These are phyloP conservation scores for Avena eriantha DNA, from an alignment of 176 grass and related monocot genomes.

Conservation along the genomic window DNA sequence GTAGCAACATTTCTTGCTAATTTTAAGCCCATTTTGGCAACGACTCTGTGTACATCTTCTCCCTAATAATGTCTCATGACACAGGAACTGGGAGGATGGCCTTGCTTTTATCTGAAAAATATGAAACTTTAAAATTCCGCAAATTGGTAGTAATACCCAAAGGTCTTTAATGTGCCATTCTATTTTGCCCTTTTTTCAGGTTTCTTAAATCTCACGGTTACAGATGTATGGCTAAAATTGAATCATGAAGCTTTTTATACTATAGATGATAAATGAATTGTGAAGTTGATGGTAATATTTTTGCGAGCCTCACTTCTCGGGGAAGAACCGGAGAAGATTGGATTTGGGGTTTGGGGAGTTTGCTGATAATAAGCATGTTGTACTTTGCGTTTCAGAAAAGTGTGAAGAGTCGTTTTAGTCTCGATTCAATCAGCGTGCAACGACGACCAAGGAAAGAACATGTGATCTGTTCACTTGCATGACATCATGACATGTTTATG, in stretches of 20 bases:
- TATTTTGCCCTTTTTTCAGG: not conserved
- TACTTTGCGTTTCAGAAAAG: not conserved
- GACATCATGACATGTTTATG: too few species aligned
- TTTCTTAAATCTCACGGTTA: not conserved
- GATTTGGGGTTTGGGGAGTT: not conserved
- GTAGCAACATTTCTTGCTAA: not conserved
- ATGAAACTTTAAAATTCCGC: not conserved
- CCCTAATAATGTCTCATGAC: not conserved
- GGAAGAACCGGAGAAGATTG: not conserved
- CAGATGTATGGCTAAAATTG: not conserved
- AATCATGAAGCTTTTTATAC: not conserved
- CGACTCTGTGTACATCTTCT: not conserved
- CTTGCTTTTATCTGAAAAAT: not conserved
- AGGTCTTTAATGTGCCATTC: not conserved
- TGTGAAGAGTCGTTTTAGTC: not conserved
- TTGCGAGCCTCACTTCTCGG: not conserved
- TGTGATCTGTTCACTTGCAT: too few species aligned
- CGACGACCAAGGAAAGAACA: not conserved
- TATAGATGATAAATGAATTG: not conserved
- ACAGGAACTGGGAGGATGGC: not conserved
- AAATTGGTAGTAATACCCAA: not conserved
- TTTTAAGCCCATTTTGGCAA: not conserved
- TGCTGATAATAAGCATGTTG: not conserved
- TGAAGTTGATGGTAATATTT: not conserved
- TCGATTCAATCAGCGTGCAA: not conserved